Evolutionary conservation across 2,329 filamentous ascomycete genomes (phyloP), one percentile per base, ranked within the genome.

Genomic region (Fusarium longipes): DNA sequence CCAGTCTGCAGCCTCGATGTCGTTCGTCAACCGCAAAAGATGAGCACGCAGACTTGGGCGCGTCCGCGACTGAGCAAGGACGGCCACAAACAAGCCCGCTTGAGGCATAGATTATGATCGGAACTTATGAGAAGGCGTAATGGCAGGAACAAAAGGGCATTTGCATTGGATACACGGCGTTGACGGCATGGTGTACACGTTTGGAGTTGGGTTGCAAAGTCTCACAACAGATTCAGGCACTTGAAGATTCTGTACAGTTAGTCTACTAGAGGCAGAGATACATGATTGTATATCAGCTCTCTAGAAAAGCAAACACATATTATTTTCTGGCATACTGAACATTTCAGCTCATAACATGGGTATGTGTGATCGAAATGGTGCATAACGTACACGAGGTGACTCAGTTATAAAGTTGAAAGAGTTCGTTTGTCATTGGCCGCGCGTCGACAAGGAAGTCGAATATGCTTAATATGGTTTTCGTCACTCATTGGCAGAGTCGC

Each of bases 91-190:
- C 17, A 27, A 48, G 45, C 24, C 38, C 22, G n/a, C 9, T 48
- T 36, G 12, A n/a, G 20, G 45, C 45, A 48, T 22, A 22, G 30
- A 33, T 11, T 12, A 40, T 53, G 56, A 14, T 36, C 27, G 51
- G 49, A 36, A 35, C 18, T 35, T 42, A 65, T 20, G 50, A 49
- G 24, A 44, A 44, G 40, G 57, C 40, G 56, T 53, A 54, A 40
- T 47, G 47, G 52, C 54, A 60, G 18, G 53, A 48, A 32, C 35
- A 54, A 20, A 38, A 48, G 18, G 50, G 57, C 18, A 63, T 56
- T 42, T 64, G 57, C 57, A 69, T 69, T 68, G 65, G 65, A 56
- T 59, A 69, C 22, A 68, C n/a, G 66, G 66, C 66, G 66, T 69
- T 69, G 29, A 51, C 27, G 47, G 66, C 17, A 38, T 15, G 14